phyloP scores from a whole-genome alignment of 768 basidiomycete species.

The Cystobasidium ongulense region DNA sequence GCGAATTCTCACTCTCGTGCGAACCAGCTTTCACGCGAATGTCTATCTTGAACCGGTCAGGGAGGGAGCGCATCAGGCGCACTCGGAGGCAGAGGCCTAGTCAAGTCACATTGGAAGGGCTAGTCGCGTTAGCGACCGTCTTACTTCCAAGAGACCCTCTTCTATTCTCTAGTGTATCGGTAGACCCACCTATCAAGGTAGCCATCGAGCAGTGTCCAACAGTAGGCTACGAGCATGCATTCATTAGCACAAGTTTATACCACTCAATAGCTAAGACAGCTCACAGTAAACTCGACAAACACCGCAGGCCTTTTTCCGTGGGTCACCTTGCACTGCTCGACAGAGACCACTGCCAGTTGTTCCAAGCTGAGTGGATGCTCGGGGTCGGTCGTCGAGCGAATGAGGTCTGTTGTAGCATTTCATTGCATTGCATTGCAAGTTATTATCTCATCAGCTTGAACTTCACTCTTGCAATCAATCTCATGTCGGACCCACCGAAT shows the following conservation, averaged over 20 bases:
- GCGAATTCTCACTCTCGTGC: conserved; percentile 85
- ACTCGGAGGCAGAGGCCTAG: conserved; percentile 92
- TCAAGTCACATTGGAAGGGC: background rate
- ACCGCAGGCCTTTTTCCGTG: conserved; percentile 56
- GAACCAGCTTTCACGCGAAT: conserved; percentile 86
- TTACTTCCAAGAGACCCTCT: background rate
- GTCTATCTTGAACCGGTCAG: conserved; percentile 87
- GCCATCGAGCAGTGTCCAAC: conserved; percentile 91
- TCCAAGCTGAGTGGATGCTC: conserved; percentile 88
- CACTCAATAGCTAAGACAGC: conserved; percentile 41
- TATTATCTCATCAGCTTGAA: background rate
- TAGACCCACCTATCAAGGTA: conserved; percentile 71
- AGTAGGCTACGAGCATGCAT: conserved; percentile 43
- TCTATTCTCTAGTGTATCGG: background rate
- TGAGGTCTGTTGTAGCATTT: conserved; percentile 58
- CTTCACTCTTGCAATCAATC: background rate
- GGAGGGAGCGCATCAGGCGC: conserved; percentile 75
- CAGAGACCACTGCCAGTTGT: conserved; percentile 87
- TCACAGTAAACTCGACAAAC: conserved; percentile 71
- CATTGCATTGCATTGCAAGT: background rate
- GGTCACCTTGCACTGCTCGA: conserved; percentile 64
- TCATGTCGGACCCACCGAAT: conserved; percentile 56
- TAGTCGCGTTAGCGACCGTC: background rate
- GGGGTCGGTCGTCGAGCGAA: conserved; percentile 85
- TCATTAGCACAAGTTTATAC: background rate